Evolutionary conservation across 1,284 basidiomycete genomes (phyloP), one percentile per base, ranked within the genome.

Genomic region (Cryptococcus sp.): DNA sequence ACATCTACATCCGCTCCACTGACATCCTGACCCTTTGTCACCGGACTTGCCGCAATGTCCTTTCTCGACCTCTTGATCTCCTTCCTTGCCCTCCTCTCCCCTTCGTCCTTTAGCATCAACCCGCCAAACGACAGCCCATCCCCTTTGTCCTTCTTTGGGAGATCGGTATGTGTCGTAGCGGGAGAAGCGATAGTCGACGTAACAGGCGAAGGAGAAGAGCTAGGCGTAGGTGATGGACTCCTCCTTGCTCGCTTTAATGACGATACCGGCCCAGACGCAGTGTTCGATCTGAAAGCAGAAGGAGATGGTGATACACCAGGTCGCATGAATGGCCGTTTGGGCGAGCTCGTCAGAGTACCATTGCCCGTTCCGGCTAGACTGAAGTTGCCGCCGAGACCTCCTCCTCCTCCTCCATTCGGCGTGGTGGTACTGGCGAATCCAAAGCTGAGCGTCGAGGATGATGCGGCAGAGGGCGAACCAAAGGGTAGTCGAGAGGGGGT

Each of bases 1-100:
- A 68, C 50, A 46, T 72, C 70, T 2, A 66, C 46, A 25, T 57
- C 47, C 11, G 48, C 23, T 4, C 37, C 39, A n/a, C 28, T 22
- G 9, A 14, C 28, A 22, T 23, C 16, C 2, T 25, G 5, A 5
- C 36, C 22, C 5, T 25, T 35, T 2, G 44, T 35, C 14, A 14
- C 9, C 7, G 7, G 7, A 2, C 33, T 37, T 3, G 33, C 18
- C 14, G 47, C 51, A 14, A 32, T 38, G 10, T 54, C 57, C 34
- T 60, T 53, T 37, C 60, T 61, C 4, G 56, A 38, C 9, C 65
- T 52, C 57, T 71, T 71, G 10, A 46, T 43, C 12, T 51, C 45
- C 45, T 56, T 54, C 26, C 63, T 47, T 5, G 45, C 50, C 23
- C 52, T 45, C 32, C 32, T 42, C 41, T 37, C 48, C 14, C 41